These are phyloP conservation scores for Bretziella fagacearum DNA, from an alignment of 2,329 filamentous ascomycete species.

Conservation along the genomic window DNA sequence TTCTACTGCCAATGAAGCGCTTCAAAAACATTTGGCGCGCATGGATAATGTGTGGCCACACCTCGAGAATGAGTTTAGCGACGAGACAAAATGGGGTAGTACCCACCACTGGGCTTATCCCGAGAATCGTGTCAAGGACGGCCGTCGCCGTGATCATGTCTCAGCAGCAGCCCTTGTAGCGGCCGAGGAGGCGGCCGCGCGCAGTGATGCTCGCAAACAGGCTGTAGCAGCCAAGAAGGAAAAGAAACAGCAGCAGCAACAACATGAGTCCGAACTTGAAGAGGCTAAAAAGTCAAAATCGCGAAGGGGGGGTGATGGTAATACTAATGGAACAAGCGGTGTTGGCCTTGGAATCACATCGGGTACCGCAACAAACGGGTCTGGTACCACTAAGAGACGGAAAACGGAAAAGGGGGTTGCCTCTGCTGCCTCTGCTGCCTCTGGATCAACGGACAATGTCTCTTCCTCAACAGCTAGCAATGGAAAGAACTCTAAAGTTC, in stretches of 20 bases:
- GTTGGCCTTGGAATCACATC: slow-evolving; percentile 50
- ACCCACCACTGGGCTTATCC: slow-evolving; percentile 90
- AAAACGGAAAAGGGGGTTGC: slow-evolving; percentile 54
- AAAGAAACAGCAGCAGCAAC: slow-evolving; percentile 45
- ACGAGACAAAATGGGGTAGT: slow-evolving; percentile 86
- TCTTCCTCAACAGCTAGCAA: slow-evolving; percentile 19
- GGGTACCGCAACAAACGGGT: slow-evolving; percentile 22
- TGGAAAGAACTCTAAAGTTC: slow-evolving; percentile 36
- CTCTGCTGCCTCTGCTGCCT: slow-evolving; percentile 2
- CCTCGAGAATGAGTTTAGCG: slow-evolving; percentile 77
- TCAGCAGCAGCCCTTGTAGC: slow-evolving; percentile 61
- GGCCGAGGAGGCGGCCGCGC: slow-evolving; percentile 66
- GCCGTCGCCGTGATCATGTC: slow-evolving; percentile 61
- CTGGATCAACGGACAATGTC: slow-evolving; percentile 20
- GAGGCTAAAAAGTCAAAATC: slow-evolving; percentile 45
- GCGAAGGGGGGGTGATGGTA: slow-evolving; percentile 9
- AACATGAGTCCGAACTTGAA: slow-evolving; percentile 26
- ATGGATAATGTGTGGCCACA: slow-evolving; percentile 78
- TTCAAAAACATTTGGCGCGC: slow-evolving; percentile 67
- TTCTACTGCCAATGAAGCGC: slow-evolving; percentile 75
- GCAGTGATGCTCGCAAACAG: slow-evolving; percentile 73
- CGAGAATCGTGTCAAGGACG: slow-evolving; percentile 61
- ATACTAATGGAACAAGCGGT: slow-evolving; percentile 34
- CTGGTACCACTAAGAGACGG: slow-evolving; percentile 53
- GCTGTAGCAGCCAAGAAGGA: slow-evolving; percentile 62